Evolutionary conservation across 768 basidiomycete species (phyloP).

Genomic region (Favolaschia claudopus): DNA sequence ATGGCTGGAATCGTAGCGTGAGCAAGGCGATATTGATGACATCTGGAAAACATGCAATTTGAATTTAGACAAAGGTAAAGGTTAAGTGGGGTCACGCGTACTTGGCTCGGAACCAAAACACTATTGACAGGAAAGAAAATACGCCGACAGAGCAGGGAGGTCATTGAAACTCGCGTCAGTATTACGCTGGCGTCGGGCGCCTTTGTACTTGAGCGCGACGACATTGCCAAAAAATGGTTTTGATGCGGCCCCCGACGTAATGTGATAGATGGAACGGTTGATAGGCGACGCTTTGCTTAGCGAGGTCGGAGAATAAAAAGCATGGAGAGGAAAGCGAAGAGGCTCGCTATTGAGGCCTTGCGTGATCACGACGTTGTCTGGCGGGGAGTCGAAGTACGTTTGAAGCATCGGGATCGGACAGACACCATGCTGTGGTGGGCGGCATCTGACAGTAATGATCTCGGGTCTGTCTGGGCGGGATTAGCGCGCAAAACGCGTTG

Average conservation of each 20-base stretch:
- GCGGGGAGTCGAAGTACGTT: conserved; percentile 65
- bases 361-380: conserved; percentile 75
- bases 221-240: conserved; percentile 85
- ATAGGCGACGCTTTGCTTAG: conserved; percentile 66
- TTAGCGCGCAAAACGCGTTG: neutral
- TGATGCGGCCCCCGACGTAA: conserved; percentile 80
- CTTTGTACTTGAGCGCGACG: conserved; percentile 85
- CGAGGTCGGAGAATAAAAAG: conserved; percentile 79
- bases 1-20: too few relatives aligned
- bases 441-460: conserved; percentile 74
- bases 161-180: conserved; percentile 86
- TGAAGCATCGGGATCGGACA: conserved; percentile 76
- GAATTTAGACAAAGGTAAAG: conserved; percentile 5
- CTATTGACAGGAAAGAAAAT: conserved; percentile 82
- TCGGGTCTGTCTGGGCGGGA: conserved; percentile 69
- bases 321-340: conserved; percentile 81
- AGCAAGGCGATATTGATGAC: too few relatives aligned
- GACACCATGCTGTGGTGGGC: conserved; percentile 73
- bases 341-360: conserved; percentile 86
- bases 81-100: too few relatives aligned
- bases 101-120: too few relatives aligned
- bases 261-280: conserved; percentile 83
- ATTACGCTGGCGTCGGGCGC: conserved; percentile 85
- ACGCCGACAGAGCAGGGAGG: conserved; percentile 85
- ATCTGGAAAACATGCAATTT: too few relatives aligned